These are phyloP conservation scores for Cercospora janseana DNA, from an alignment of 2,329 filamentous ascomycete genomes.

Conservation along the genomic window DNA sequence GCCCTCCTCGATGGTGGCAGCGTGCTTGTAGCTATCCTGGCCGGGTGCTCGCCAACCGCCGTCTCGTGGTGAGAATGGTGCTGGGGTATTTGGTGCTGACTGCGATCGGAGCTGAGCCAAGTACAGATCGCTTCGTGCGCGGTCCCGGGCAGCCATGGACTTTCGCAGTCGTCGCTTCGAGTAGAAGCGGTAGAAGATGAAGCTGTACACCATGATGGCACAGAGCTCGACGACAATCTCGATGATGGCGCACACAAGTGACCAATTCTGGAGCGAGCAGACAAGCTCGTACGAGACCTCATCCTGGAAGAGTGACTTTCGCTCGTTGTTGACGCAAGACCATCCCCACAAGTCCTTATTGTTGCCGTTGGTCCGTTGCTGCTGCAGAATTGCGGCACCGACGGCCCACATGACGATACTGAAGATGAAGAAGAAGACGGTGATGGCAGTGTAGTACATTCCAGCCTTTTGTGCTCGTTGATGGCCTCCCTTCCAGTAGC, in stretches of 20 bases:
- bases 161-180: conserved; percentile 93
- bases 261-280: conserved; percentile 93
- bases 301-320: conserved; percentile 68
- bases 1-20: conserved; percentile 38
- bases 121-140: conserved; percentile 90
- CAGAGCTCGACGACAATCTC: conserved; percentile 91
- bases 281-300: conserved; percentile 86
- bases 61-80: conserved; percentile 58
- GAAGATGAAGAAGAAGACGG: conserved; percentile 89
- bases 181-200: conserved; percentile 97
- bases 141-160: conserved; percentile 94
- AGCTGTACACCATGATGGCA: conserved; percentile 85
- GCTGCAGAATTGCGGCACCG: conserved; percentile 79
- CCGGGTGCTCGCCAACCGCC: conserved; percentile 50
- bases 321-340: conserved; percentile 89
- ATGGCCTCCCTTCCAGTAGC: conserved; percentile 87
- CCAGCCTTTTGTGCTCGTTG: conserved; percentile 85
- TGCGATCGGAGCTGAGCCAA: conserved; percentile 67
- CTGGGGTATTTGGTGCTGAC: conserved; percentile 89
- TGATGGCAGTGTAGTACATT: conserved; percentile 93
- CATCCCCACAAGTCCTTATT: conserved; percentile 97
- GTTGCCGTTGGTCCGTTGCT: conserved; percentile 66
- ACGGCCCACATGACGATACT: conserved; percentile 90
- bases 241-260: conserved; percentile 93
- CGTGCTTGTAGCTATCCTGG: conserved; percentile 41